phyloP scores from a whole-genome alignment of 2,329 filamentous ascomycete species.

The Coleophoma crateriformis region DNA sequence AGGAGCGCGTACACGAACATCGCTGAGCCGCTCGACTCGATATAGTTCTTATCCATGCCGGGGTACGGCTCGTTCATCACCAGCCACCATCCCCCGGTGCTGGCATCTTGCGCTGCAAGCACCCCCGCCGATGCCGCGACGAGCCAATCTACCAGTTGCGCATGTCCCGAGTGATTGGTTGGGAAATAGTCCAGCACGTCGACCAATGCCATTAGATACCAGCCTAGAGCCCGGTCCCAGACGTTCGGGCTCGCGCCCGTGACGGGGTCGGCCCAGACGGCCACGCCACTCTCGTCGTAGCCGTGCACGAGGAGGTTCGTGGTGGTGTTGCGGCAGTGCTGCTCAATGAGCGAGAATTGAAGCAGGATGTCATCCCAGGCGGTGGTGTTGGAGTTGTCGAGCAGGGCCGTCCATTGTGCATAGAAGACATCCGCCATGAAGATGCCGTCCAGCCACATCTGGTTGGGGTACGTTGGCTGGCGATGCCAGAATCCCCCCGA shows the following conservation, averaged over 20 bases:
- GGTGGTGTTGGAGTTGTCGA: conserved; percentile 18
- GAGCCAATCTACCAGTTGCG: conserved; percentile 3
- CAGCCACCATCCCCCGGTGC: conserved; percentile 32
- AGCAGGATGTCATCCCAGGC: conserved; percentile 24
- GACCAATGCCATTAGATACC: conserved; percentile 31
- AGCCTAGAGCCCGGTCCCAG: conserved; percentile 32
- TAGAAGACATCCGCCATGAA: conserved; percentile 37
- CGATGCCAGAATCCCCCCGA: conserved; percentile 51
- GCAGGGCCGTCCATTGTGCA: conserved; percentile 18
- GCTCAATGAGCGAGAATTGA: conserved; percentile 20
- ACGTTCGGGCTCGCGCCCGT: conserved; percentile 32
- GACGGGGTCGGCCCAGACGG: conserved; percentile 28
- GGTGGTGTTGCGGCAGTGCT: conserved; percentile 13
- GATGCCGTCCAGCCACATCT: conserved; percentile 55
- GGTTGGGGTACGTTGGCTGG: conserved; percentile 38
- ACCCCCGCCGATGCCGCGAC: conserved; percentile 8
- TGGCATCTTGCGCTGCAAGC: conserved; percentile 10
- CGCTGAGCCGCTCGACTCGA: conserved; percentile 30
- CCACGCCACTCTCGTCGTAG: conserved; percentile 28
- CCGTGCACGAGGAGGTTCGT: conserved; percentile 28
- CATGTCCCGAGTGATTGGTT: conserved; percentile 10
- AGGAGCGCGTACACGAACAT: conserved; percentile 33
- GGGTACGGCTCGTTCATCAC: conserved; percentile 23
- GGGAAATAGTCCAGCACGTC: conserved; percentile 28
- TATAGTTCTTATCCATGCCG: conserved; percentile 27